Evolutionary conservation across 129 eudicot genomes (phyloP).

Genomic region (Escallonia herrerae): DNA sequence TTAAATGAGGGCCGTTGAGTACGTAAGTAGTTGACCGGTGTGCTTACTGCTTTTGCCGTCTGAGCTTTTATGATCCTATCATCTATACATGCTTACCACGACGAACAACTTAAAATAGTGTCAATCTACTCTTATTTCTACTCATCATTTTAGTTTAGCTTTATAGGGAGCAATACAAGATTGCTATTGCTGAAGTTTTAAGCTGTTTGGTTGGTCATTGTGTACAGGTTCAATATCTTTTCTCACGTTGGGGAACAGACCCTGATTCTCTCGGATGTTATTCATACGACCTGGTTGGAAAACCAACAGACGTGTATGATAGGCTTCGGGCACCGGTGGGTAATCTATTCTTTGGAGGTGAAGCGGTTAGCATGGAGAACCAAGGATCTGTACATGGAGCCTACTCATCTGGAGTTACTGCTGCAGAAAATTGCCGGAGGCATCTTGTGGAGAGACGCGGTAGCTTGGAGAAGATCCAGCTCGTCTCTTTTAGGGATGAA

Average conservation of each 20-base stretch:
- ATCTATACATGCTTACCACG: no score
- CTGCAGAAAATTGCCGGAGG: slow-evolving; percentile 69
- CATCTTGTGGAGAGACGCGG: slow-evolving; percentile 60
- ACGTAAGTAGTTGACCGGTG: no score
- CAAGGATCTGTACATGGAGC: slow-evolving; percentile 99
- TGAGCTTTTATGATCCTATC: no score
- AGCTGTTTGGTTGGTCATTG: background rate
- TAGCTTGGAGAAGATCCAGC: slow-evolving; percentile 44
- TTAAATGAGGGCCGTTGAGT: no score
- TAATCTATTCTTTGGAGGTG: slow-evolving; percentile 89
- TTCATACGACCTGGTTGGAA: slow-evolving; percentile 86
- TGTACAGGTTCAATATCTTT: slow-evolving; percentile 70
- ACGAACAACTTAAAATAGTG: no score
- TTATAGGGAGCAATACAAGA: background rate
- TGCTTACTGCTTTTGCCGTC: no score
- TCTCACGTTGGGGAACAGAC: slow-evolving; percentile 89
- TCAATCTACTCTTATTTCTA: no score
- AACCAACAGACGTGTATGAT: slow-evolving; percentile 78
- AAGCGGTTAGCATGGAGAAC: slow-evolving; percentile 91
- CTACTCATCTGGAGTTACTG: slow-evolving; percentile 67
- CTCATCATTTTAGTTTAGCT: no score
- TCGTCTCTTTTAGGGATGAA: slow-evolving; percentile 47
- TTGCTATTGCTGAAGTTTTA: background rate
- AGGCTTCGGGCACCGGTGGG: slow-evolving; percentile 81
- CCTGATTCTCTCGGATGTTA: slow-evolving; percentile 81